Conservation (phyloP, 2,329 filamentous ascomycete genomes). For the Arthrocladium fulminans region DNA sequence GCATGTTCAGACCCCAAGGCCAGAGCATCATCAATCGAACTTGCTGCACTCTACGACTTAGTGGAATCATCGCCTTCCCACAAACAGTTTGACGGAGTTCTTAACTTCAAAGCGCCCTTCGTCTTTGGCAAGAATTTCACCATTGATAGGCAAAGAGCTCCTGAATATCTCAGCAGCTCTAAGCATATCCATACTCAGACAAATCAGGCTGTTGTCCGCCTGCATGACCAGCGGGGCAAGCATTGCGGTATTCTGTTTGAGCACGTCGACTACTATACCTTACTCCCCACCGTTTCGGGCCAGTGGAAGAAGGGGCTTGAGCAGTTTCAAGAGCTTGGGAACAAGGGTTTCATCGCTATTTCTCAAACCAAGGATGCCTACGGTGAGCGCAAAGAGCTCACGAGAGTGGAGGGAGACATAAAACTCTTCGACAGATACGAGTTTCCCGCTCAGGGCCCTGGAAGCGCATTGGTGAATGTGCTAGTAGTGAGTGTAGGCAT, state of each 20-base stretch:
- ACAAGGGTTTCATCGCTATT: background rate
- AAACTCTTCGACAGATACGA: background rate
- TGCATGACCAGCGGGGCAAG: background rate
- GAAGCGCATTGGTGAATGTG: background rate
- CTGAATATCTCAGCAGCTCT: no score
- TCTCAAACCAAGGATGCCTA: background rate
- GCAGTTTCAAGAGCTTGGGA: background rate
- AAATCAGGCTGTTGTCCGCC: no score
- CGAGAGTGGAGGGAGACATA: background rate
- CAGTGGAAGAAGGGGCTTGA: background rate
- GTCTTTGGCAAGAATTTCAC: no score
- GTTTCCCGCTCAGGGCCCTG: background rate
- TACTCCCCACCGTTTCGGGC: background rate
- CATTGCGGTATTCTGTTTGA: background rate
- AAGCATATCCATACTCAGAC: no score
- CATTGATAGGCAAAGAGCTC: no score
- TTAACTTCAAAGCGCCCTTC: no score
- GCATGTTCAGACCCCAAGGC: background rate
- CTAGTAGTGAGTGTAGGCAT: background rate
- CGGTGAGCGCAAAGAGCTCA: background rate
- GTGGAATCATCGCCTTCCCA: no score
- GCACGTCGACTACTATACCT: background rate
- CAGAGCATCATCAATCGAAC: no score
- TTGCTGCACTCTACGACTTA: no score
- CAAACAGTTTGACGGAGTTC: no score